A percentile compares a stretch with the other conserved stretches of the same genome.
Conservation (phyloP, 2,329 filamentous ascomycete species). For the Fusarium palustre region DNA sequence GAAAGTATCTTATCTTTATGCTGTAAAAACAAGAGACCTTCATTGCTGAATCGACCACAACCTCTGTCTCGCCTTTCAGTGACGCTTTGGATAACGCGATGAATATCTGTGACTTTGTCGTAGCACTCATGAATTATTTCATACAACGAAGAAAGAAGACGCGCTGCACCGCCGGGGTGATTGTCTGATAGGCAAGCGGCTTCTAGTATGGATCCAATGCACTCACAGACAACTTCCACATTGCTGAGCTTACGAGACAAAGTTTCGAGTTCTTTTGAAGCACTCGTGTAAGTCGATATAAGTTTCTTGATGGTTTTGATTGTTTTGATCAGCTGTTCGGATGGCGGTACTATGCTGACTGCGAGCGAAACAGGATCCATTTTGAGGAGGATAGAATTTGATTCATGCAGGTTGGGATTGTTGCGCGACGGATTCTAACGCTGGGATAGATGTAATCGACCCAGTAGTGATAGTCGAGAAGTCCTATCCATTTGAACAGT, state of each 20-base stretch:
- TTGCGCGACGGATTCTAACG: background rate
- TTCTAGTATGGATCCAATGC: background rate
- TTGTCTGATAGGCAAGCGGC: background rate
- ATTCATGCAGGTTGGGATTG: no score
- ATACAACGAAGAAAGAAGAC: background rate
- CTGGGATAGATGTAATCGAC: accelerated
- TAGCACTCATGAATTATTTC: background rate
- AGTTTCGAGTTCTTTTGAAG: background rate
- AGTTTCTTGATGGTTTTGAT: background rate
- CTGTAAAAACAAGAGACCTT: conserved; percentile 3
- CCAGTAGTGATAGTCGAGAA: accelerated
- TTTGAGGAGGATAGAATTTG: background rate
- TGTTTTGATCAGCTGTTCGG: conserved; percentile 4
- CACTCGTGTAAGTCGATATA: conserved; percentile 23
- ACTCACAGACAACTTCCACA: conserved; percentile 8
- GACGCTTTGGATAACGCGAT: background rate
- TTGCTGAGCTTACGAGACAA: background rate
- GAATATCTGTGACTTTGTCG: background rate
- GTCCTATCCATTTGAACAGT: background rate
- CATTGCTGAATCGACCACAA: background rate
- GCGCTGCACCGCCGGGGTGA: background rate
- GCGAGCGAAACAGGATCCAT: background rate
- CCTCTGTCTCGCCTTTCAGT: background rate
- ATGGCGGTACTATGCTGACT: conserved; percentile 5
- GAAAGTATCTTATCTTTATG: conserved; percentile 1